Percentiles rank a stretch among this genome's conserved stretches.
phyloP scores from a whole-genome alignment of 768 basidiomycete species.

The Tremella mesenterica region DNA sequence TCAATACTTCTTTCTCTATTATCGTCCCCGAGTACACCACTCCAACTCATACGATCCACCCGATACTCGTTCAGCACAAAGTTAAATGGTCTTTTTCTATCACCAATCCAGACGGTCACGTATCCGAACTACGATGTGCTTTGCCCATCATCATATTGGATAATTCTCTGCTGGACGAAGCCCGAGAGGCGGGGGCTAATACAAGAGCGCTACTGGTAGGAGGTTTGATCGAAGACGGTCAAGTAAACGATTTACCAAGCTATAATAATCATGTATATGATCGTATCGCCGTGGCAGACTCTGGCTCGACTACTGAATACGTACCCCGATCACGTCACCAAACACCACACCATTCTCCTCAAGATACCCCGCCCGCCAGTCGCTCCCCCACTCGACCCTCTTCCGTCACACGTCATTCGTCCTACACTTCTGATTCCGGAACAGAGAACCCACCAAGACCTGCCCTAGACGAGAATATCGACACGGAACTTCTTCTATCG shows the following conservation, averaged over 20 bases:
- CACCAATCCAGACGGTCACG: conserved; percentile 80
- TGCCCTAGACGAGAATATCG: conserved; percentile 57
- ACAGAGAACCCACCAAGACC: conserved; percentile 36
- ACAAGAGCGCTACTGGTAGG: conserved; percentile 66
- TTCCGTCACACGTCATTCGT: conserved; percentile 12
- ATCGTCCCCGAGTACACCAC: conserved; percentile 56
- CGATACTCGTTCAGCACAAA: conserved; percentile 63
- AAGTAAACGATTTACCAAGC: conserved; percentile 69
- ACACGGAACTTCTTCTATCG: conserved; percentile 71
- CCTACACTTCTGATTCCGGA: background rate
- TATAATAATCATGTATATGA: conserved; percentile 85
- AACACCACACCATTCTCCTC: conserved; percentile 28
- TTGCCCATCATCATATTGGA: conserved; percentile 81
- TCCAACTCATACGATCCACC: conserved; percentile 66
- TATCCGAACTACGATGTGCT: conserved; percentile 88
- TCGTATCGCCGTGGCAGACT: conserved; percentile 54
- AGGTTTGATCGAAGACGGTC: conserved; percentile 50
- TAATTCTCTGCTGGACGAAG: conserved; percentile 62
- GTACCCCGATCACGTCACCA: conserved; percentile 17
- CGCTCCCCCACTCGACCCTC: conserved; percentile 28
- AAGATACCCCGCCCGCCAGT: conserved; percentile 30
- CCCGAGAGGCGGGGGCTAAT: conserved; percentile 59
- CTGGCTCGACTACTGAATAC: conserved; percentile 23
- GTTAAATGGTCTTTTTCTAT: conserved; percentile 62
- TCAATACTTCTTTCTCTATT: conserved; percentile 55